These are phyloP conservation scores for Barbatosphaeria neglecta DNA, from an alignment of 495 filamentous ascomycete genomes.

Conservation along the genomic window DNA sequence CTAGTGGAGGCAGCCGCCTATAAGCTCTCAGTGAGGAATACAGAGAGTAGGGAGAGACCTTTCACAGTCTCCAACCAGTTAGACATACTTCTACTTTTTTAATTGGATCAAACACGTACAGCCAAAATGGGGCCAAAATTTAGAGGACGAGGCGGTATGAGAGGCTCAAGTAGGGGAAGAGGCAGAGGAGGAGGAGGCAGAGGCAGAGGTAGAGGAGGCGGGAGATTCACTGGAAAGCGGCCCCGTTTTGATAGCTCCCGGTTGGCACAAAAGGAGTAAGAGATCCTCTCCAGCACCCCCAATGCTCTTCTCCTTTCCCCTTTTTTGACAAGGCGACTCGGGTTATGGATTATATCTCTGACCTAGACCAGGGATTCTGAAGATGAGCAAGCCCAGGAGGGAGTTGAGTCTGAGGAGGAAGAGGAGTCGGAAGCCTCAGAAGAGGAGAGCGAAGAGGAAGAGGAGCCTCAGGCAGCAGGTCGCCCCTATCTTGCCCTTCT, in stretches of 20 bases:
- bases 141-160: slow-evolving; percentile 23
- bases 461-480: slow-evolving; percentile 24
- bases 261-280: slow-evolving; percentile 9
- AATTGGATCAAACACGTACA: too few species aligned
- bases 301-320: too few species aligned
- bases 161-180: slow-evolving; percentile 5
- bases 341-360: background rate
- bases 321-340: background rate
- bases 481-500: slow-evolving; percentile 55
- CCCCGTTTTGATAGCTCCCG: slow-evolving; percentile 25
- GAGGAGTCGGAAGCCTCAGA: slow-evolving; percentile 19
- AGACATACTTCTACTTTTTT: too few species aligned
- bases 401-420: slow-evolving; percentile 31
- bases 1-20: too few species aligned
- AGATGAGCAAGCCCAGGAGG: slow-evolving; percentile 4
- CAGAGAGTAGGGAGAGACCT: too few species aligned
- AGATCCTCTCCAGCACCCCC: too few species aligned
- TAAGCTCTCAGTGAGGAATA: background rate
- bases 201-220: slow-evolving; percentile 7
- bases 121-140: background rate
- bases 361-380: slow-evolving; percentile 3
- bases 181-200: slow-evolving; percentile 12
- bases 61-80: too few species aligned
- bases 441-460: slow-evolving; percentile 21
- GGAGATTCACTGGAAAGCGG: background rate